A percentile compares a stretch with the other conserved stretches of the same genome.
These are phyloP conservation scores for Marsdenia floribunda DNA, from an alignment of 257 asterid genomes.

Conservation along the genomic window DNA sequence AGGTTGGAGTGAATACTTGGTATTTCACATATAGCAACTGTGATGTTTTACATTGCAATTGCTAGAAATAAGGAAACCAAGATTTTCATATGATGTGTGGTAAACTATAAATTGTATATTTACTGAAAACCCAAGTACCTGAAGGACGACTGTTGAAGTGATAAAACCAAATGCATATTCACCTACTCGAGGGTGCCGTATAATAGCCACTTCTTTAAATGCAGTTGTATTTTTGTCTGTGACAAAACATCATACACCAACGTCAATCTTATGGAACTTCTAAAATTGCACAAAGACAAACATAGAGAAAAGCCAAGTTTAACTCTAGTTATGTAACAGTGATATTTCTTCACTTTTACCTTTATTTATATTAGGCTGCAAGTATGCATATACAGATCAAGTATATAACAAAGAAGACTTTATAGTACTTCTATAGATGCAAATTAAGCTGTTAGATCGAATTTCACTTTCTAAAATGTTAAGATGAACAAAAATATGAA, in stretches of 20 bases:
- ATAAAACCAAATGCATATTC: slow-evolving; percentile 93
- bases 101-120: background rate
- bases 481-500: background rate
- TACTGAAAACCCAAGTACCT: slow-evolving; percentile 39
- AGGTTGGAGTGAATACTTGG: background rate
- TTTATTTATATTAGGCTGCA: background rate
- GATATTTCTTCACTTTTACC: background rate
- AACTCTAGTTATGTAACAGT: background rate
- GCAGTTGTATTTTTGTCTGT: slow-evolving; percentile 86
- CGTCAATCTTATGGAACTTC: background rate
- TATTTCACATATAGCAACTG: background rate
- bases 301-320: background rate
- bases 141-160: slow-evolving; percentile 85
- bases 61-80: background rate
- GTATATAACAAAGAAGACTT: no score
- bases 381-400: background rate
- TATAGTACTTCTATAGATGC: background rate
- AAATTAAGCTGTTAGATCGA: background rate
- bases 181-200: slow-evolving; percentile 88
- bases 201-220: slow-evolving; percentile 86
- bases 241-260: background rate
- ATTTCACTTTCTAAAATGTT: background rate
- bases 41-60: background rate
- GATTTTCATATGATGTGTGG: background rate
- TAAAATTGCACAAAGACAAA: background rate